These are phyloP conservation scores for Gossypium arboreum DNA, from an alignment of 345 rosid species.

Conservation along the genomic window DNA sequence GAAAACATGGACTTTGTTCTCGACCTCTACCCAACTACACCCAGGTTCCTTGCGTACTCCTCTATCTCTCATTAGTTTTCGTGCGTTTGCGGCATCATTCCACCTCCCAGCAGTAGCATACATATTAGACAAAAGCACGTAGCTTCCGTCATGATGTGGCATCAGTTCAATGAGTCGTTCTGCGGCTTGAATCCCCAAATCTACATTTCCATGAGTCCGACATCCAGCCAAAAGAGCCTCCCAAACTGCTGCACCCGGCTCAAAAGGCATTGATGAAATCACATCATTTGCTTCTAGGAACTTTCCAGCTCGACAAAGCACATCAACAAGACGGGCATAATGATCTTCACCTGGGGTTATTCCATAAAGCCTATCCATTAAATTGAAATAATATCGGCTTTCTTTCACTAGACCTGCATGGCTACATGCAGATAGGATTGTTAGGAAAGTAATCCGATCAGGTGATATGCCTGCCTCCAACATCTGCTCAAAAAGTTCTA, in stretches of 20 bases:
- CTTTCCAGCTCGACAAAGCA: slow-evolving; percentile 51
- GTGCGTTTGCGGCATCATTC: slow-evolving; percentile 37
- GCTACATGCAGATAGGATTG: slow-evolving; percentile 43
- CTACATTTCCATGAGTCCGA: slow-evolving; percentile 30
- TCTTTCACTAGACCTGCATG: slow-evolving; percentile 28
- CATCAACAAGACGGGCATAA: slow-evolving; percentile 42
- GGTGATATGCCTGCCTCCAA: slow-evolving; percentile 31
- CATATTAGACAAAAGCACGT: slow-evolving; percentile 43
- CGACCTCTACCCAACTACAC: slow-evolving; percentile 50
- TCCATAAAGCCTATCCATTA: slow-evolving; percentile 29
- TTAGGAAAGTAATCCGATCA: slow-evolving; percentile 44
- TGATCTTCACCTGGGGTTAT: slow-evolving; percentile 49
- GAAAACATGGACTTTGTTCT: slow-evolving; percentile 42
- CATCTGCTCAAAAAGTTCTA: slow-evolving; percentile 46
- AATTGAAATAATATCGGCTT: slow-evolving; percentile 34
- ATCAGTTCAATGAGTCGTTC: slow-evolving; percentile 42
- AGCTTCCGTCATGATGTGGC: slow-evolving; percentile 42
- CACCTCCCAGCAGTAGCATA: slow-evolving; percentile 34
- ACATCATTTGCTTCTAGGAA: slow-evolving; percentile 37
- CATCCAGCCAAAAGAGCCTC: slow-evolving; percentile 43
- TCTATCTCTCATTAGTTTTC: slow-evolving; percentile 48
- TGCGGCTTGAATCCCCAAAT: slow-evolving; percentile 39
- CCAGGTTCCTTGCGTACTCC: slow-evolving; percentile 54
- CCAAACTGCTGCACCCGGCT: slow-evolving; percentile 37
- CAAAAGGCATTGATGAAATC: slow-evolving; percentile 31